Base-by-base conservation (phyloP, 2,329 filamentous ascomycete genomes). In the Diaporthe longicolla region DNA sequence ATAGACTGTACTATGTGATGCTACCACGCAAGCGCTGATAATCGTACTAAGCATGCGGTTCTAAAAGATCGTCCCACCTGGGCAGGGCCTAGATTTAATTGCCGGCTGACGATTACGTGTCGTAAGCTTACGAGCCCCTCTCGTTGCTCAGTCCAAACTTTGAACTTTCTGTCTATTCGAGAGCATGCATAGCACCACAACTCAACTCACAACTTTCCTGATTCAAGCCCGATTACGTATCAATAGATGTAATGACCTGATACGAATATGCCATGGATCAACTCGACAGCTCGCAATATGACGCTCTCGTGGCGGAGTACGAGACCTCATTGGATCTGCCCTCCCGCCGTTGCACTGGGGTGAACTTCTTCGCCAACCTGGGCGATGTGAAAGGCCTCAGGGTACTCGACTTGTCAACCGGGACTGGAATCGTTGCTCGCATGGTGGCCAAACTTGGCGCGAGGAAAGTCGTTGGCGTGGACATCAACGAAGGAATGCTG, bases 401-500 rank as follows among this genome's bases (percentile, higher is more conserved):
- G 26, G 10, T 52, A 32, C 63, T 66, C 15, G 63, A 66, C 29
- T 8, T 50, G 2, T 66, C 61, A 37, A 50, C 61, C 29, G 61
- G 61, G 1, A 50, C 43, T 10, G 43, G 43, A 11, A 7, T 24
- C 3, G 21, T 50, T 35, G 43, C 43, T 37, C 29, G 61, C 8
- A 24, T 29, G 17, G 48, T 66, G 45, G 61, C 29, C 6, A 52
- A 66, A 17, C 13, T 52, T 11, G 29, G 43, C 21, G 61, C 43
- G 21, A 66, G 43, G 11, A 32, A 35, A 15, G 45, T 66, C 29
- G 29, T 66, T 37, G 43, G 59, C 43, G 59, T 65, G 24, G 43
- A 65, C 59, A 66, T 66, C 61, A 66, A 50, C 45, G 1, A 24
- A 3, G 59, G 24, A 17, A 65, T 65, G 59, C 43, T 65, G 26